Percentiles rank a stretch among this genome's conserved stretches.
Evolutionary conservation across 768 basidiomycete genomes (phyloP).

Genomic region (Hygrocybe punicea): DNA sequence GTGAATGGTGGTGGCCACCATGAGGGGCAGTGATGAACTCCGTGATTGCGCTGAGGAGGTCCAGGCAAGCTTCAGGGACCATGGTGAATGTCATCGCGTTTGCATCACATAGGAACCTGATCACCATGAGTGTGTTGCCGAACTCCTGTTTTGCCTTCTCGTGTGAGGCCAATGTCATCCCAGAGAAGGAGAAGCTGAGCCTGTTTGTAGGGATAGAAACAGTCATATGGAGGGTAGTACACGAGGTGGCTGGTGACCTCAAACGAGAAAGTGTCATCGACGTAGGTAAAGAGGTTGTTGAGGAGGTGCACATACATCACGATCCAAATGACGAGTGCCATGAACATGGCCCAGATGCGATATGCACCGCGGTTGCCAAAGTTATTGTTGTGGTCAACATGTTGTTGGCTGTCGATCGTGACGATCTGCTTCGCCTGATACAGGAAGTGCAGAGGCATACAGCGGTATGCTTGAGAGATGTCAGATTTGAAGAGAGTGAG

Average conservation of each 20-base stretch:
- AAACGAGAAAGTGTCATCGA: conserved; percentile 37
- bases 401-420: neutral
- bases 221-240: too few relatives aligned
- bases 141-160: conserved; percentile 38
- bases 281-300: conserved; percentile 20
- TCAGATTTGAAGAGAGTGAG: conserved; percentile 39
- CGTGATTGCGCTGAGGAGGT: conserved; percentile 9
- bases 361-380: conserved; percentile 9
- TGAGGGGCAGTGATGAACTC: neutral
- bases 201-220: too few relatives aligned
- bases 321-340: conserved; percentile 30
- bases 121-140: conserved; percentile 31
- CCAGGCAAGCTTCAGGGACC: neutral
- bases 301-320: conserved; percentile 14
- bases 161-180: conserved; percentile 41
- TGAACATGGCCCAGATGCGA: too few relatives aligned
- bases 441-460: conserved; percentile 29
- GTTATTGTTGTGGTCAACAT: conserved; percentile 15
- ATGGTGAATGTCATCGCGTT: conserved; percentile 33
- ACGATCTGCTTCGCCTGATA: conserved; percentile 33
- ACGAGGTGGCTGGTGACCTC: too few relatives aligned
- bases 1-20: conserved; percentile 5
- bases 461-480: too few relatives aligned
- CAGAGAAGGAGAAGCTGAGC: too few relatives aligned
- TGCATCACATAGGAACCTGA: conserved; percentile 42